Evolutionary conservation across 2,329 filamentous ascomycete genomes (phyloP).

Genomic region (Aureobasidium uvarum): DNA sequence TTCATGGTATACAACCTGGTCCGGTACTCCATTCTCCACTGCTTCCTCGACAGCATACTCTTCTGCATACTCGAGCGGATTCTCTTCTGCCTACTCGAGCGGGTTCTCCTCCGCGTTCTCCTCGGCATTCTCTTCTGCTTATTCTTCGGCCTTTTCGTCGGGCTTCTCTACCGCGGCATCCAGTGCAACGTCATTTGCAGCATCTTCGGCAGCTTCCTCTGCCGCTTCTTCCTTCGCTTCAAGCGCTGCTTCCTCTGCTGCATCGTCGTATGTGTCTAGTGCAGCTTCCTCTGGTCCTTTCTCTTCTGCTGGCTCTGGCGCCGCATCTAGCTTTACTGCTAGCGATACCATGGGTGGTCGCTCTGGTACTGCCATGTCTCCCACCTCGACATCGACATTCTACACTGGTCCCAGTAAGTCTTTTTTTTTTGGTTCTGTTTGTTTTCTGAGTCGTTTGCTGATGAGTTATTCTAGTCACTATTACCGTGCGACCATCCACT

Average conservation of each 20-base stretch:
- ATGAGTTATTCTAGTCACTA: slow-evolving; percentile 4
- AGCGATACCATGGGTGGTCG: not conserved
- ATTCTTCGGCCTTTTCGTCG: slow-evolving; percentile 21
- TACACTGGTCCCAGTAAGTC: slow-evolving; percentile 24
- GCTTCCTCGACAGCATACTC: not conserved
- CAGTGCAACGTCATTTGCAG: slow-evolving; percentile 14
- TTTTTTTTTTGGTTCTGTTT: not conserved
- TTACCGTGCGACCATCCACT: slow-evolving; percentile 23
- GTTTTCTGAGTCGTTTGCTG: not conserved
- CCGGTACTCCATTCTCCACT: slow-evolving; percentile 18
- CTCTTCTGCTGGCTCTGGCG: slow-evolving; percentile 20
- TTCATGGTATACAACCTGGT: slow-evolving; percentile 10
- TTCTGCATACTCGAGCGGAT: slow-evolving; percentile 8
- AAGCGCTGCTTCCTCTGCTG: slow-evolving; percentile 16
- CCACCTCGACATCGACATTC: slow-evolving; percentile 8
- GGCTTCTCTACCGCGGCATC: slow-evolving; percentile 8
- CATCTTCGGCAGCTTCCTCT: slow-evolving; percentile 1
- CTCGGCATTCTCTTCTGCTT: slow-evolving; percentile 6
- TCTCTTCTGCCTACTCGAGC: not conserved
- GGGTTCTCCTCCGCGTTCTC: slow-evolving; percentile 23
- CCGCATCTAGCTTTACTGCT: slow-evolving; percentile 28
- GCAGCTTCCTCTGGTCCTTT: slow-evolving; percentile 26
- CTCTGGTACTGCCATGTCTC: not conserved
- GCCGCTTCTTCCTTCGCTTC: slow-evolving; percentile 26
- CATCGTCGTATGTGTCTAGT: slow-evolving; percentile 24